Evolutionary conservation across 768 basidiomycete genomes (phyloP).

Genomic region (Hebeloma cylindrosporum): DNA sequence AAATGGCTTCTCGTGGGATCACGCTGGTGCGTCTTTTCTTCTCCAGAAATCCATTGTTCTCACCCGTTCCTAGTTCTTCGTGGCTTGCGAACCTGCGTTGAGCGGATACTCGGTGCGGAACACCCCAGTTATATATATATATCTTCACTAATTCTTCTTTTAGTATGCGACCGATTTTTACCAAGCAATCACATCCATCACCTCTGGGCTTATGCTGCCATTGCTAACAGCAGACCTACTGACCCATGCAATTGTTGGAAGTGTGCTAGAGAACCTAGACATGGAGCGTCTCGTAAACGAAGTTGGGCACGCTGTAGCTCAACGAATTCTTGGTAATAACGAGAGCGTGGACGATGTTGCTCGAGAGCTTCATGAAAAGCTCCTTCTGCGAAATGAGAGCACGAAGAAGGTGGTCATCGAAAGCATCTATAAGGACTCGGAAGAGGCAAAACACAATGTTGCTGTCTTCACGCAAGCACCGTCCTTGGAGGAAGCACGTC

Average conservation of each 20-base stretch:
- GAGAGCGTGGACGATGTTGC: conserved; percentile 98
- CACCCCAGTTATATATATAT: neutral
- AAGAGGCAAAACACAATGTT: conserved; percentile 89
- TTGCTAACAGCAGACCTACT: conserved; percentile 93
- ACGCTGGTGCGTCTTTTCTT: conserved; percentile 62
- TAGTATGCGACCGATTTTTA: conserved; percentile 94
- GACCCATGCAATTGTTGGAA: conserved; percentile 94
- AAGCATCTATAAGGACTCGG: conserved; percentile 91
- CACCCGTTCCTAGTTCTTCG: conserved; percentile 73
- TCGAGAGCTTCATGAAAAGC: conserved; percentile 86
- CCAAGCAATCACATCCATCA: conserved; percentile 88
- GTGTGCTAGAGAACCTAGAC: conserved; percentile 95
- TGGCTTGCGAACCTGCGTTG: conserved; percentile 97
- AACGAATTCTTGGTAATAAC: conserved; percentile 88
- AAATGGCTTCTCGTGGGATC: conserved; percentile 90
- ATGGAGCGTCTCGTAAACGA: conserved; percentile 96
- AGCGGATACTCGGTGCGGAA: conserved; percentile 82
- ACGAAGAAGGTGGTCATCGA: conserved; percentile 97
- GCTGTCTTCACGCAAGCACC: conserved; percentile 75
- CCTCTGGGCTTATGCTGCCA: conserved; percentile 94
- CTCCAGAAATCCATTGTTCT: conserved; percentile 1
- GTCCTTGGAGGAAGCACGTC: conserved; percentile 70
- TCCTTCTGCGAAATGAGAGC: conserved; percentile 89
- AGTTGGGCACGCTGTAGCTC: conserved; percentile 91
- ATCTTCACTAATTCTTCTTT: conserved; percentile 1